Conservation (phyloP, 148 eudicot genomes). For the Linanthus parryae region DNA sequence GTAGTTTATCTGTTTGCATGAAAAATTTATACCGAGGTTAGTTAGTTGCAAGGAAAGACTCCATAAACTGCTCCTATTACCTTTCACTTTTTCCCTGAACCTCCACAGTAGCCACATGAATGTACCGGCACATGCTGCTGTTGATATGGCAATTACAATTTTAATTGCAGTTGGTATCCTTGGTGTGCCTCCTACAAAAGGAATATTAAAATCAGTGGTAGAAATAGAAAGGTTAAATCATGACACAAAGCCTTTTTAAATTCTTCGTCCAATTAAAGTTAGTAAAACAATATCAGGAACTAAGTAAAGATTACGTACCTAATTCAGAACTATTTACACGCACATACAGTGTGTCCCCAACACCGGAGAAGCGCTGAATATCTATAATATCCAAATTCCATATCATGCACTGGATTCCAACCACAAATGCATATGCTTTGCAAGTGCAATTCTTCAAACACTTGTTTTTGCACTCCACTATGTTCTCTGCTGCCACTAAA, state of each 20-base stretch:
- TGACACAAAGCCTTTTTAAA: no score
- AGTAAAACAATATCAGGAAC: no score
- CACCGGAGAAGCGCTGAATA: constrained; percentile 18
- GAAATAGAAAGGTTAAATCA: no score
- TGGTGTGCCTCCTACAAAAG: background rate
- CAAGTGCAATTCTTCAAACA: constrained; percentile 48
- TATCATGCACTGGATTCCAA: constrained; percentile 27
- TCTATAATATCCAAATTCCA: constrained; percentile 37
- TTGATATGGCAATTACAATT: background rate
- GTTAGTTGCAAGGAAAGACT: background rate
- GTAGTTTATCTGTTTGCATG: no score
- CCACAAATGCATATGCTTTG: constrained; percentile 31
- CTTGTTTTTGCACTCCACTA: constrained; percentile 22
- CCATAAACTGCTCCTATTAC: background rate
- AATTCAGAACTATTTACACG: constrained; percentile 38
- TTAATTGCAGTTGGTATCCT: constrained; percentile 2
- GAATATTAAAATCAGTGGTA: no score
- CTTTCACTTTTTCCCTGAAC: constrained; percentile 4
- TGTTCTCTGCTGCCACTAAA: constrained; percentile 5
- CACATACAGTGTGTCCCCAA: constrained; percentile 28
- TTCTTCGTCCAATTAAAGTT: no score
- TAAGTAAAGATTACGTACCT: constrained; percentile 14
- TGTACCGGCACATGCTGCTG: background rate
- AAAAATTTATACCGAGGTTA: background rate
- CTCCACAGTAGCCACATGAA: constrained; percentile 4